A percentile compares a stretch with the other conserved stretches of the same genome.
These are phyloP conservation scores for Colletotrichum acutatum DNA, from an alignment of 2,329 filamentous ascomycete genomes.

Conservation along the genomic window DNA sequence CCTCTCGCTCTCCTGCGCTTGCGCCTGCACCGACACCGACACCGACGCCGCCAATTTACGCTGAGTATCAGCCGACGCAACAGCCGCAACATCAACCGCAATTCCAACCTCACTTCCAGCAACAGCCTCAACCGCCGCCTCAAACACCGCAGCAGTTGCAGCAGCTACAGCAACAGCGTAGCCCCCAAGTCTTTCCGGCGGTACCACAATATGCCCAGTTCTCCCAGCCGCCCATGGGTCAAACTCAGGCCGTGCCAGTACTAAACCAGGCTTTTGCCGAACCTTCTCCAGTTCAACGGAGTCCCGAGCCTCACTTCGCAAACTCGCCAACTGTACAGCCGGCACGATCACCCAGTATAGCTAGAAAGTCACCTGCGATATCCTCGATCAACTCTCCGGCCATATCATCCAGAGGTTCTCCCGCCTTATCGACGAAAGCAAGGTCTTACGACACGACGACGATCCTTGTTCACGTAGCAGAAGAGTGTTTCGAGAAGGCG, in stretches of 20 bases:
- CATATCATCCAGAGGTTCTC: slow-evolving; percentile 44
- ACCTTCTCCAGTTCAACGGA: slow-evolving; percentile 40
- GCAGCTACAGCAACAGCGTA: slow-evolving; percentile 12
- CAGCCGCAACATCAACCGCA: slow-evolving; percentile 34
- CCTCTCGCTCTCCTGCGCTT: slow-evolving; percentile 23
- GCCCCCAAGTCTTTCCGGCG: slow-evolving; percentile 14
- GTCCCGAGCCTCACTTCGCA: slow-evolving; percentile 51
- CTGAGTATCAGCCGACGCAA: slow-evolving; percentile 26
- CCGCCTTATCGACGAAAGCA: slow-evolving; percentile 52
- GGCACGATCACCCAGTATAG: slow-evolving; percentile 49
- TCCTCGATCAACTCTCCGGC: slow-evolving; percentile 38
- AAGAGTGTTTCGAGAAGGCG: slow-evolving; percentile 79
- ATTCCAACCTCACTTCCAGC: slow-evolving; percentile 29
- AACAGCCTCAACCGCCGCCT: slow-evolving; percentile 28
- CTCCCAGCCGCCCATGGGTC: slow-evolving; percentile 33
- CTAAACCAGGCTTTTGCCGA: slow-evolving; percentile 25
- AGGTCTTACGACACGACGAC: slow-evolving; percentile 63
- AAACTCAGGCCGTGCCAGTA: slow-evolving; percentile 21
- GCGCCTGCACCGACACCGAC: slow-evolving; percentile 19
- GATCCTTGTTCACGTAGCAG: slow-evolving; percentile 76
- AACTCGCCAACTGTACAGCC: slow-evolving; percentile 53
- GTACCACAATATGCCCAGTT: slow-evolving; percentile 31
- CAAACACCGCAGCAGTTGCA: slow-evolving; percentile 2
- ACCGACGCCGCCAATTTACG: background rate
- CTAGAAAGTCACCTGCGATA: slow-evolving; percentile 50